Conservation (phyloP, 2,329 filamentous ascomycete species). For the Aspergillus caelatus region DNA sequence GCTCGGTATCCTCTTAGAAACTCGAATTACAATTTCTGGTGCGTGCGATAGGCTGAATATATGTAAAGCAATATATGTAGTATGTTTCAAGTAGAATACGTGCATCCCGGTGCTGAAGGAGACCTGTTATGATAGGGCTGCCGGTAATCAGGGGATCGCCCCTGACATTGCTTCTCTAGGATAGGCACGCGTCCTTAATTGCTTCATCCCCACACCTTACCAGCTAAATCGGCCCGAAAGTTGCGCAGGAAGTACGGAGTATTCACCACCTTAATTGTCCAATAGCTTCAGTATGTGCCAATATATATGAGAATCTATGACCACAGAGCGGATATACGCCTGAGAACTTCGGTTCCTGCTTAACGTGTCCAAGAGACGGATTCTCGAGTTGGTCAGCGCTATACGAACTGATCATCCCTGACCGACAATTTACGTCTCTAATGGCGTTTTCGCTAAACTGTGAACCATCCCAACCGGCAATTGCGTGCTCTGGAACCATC, state of each 20-base stretch:
- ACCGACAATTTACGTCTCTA: neutral
- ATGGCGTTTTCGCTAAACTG: neutral
- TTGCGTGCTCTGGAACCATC: constrained; percentile 25
- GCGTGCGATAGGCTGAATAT: neutral
- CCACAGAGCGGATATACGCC: neutral
- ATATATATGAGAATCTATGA: neutral
- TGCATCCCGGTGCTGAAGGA: neutral
- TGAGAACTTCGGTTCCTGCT: neutral
- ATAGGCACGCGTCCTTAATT: neutral
- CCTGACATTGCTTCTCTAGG: neutral
- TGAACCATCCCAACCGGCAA: constrained; percentile 23
- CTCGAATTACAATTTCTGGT: neutral
- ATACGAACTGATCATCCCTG: neutral
- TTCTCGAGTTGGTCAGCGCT: neutral
- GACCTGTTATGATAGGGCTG: neutral
- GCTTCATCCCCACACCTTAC: neutral
- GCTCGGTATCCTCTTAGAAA: neutral
- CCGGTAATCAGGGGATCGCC: neutral
- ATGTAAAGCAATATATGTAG: neutral
- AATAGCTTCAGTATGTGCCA: neutral
- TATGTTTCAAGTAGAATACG: neutral
- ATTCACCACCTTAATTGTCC: neutral
- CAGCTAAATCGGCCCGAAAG: neutral
- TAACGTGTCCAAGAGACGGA: neutral
- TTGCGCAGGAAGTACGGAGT: neutral